Percentiles rank a stretch among this genome's conserved stretches.
phyloP scores from a whole-genome alignment of 768 basidiomycete genomes.

The Lentinula guzmanii region DNA sequence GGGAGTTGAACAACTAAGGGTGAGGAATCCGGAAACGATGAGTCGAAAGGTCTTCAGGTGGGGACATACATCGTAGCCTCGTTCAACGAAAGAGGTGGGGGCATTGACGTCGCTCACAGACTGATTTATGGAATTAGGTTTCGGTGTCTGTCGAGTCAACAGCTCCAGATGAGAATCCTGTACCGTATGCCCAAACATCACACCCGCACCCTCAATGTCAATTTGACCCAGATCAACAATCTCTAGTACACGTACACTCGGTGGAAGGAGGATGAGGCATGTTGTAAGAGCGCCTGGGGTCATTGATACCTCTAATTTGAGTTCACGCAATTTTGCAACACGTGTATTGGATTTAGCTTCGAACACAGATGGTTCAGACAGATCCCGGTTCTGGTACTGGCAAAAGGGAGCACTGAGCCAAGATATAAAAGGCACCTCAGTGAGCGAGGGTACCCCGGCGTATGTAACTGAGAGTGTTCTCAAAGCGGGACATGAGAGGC shows the following conservation, averaged over 20 bases:
- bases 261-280: neutral
- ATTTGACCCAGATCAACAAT: neutral
- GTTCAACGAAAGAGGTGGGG: neutral
- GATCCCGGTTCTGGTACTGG: neutral
- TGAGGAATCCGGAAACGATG: neutral
- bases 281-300: neutral
- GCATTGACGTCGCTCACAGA: neutral
- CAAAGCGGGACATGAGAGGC: neutral
- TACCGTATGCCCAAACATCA: neutral
- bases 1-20: neutral
- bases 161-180: neutral
- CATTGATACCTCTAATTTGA: neutral
- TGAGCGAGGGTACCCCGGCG: neutral
- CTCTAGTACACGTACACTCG: neutral
- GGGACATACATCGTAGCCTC: neutral
- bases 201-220: neutral
- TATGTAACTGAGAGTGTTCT: neutral
- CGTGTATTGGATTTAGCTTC: neutral
- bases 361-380: no score
- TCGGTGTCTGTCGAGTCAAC: neutral
- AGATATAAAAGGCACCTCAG: neutral
- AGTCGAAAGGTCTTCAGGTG: neutral
- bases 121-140: neutral
- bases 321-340: neutral
- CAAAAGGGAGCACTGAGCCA: neutral